Base-by-base conservation (phyloP, 2,329 filamentous ascomycete genomes). In the Scedosporium boydii region DNA sequence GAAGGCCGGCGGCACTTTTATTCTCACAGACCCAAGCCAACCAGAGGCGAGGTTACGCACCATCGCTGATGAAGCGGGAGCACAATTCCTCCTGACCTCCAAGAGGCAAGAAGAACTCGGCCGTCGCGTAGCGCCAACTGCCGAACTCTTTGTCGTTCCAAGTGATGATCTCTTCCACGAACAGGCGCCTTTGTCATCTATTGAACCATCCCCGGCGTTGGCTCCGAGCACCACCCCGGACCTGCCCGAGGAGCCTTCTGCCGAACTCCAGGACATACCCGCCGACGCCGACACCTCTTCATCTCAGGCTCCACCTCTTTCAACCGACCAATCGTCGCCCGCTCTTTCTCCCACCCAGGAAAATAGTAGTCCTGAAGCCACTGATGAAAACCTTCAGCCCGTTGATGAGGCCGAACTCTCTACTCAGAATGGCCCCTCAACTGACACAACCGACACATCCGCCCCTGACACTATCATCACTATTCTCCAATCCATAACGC, bases 1-100 rank as follows among this genome's bases (percentile, higher is more conserved):
- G 75, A 80, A 80, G 66, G 68, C 78, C n/a, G 79, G 79, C 6
- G 77, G 73, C 2, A 74, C 77, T 6, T 81, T 80, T 65, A 76
- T 76, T 1, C 71, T 80, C 10, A 79, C 76, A 38, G 78, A 81
- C 60, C 77, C 77, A 0, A 76, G 75, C 60, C 76, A 80, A 63
- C 78, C 79, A 1, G 73, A 76, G 65, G 75, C 76, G 12, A 72
- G 79, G 59, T 68, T 81, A 27, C 73, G 72, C 53, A 75, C 75
- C 42, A 79, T 80, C 38, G 72, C 78, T 4, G 73, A 79, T 61
- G 76, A 80, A 65, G 77, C 75, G 1, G 69, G 68, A 9, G 76
- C 76, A 12, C 68, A 67, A 14, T 65, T 77, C 29, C 67, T 80
- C 27, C 65, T 79, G 42, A 78, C 77, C 1, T 80, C 77, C 0